Base-by-base conservation (phyloP, 257 asterid genomes). In the Schizonepeta tenuifolia region DNA sequence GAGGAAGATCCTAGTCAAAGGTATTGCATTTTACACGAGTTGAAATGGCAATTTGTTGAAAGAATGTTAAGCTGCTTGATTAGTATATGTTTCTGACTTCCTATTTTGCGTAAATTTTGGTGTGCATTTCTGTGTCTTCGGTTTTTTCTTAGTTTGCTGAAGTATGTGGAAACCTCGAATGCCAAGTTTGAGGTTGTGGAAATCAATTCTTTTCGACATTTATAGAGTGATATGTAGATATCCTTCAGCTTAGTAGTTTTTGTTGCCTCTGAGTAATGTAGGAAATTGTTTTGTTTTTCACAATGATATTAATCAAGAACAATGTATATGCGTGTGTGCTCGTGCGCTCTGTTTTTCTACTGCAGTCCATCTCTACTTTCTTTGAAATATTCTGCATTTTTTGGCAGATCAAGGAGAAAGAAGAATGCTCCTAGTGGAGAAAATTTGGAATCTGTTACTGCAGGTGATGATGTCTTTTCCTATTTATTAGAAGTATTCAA, bases 1-100 rank as follows among this genome's bases (percentile, higher is more conserved):
- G 95, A 86, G 54, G 97, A 89, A 71, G 97, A 91, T 86, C 95
- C 86, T 70, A 85, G 83, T 71, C 96, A 89, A 74, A 91, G 97
- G 97, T 91, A 77, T 71, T 31, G 57, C 72, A 36, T 57, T 72
- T 72, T 49, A 54, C n/a, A 2, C 40, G 43, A 69, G 73, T 38
- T 70, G 15, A 14, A 62, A 59, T 44, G 50, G 58, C 56, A 21
- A 9, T 33, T 33, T 8, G 41, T 33, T 24, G 10, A 24, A 2
- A 54, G 13, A 40, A 54, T 60, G 56, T 55, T 64, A 26, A 11
- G 65, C 21, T 57, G 60, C 71, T 28, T 24, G 17, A 26, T 24
- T 31, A 38, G 36, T 55, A 70, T 22, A 18, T 67, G 46, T 26
- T 60, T 63, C 49, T 26, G 41, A 11, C 12, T 31, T 31, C 36